A percentile compares a stretch with the other conserved stretches of the same genome.
These are phyloP conservation scores for slime mould (Dictyostelium discoideum) DNA, from an alignment of 78 protist species.

Conservation along the genomic window DNA sequence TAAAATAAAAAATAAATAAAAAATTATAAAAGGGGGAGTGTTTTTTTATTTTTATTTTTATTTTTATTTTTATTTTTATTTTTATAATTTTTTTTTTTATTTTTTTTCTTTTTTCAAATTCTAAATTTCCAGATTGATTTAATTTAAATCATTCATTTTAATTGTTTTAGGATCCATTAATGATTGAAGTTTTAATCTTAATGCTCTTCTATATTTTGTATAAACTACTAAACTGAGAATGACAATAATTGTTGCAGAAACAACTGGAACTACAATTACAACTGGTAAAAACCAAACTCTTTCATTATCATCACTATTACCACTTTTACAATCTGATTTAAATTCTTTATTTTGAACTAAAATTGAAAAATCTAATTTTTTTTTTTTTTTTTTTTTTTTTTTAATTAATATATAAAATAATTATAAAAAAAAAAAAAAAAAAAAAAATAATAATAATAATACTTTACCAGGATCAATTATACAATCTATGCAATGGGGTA, in stretches of 20 bases:
- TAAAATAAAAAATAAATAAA: too few species aligned
- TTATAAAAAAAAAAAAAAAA: too few species aligned
- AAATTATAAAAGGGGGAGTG: too few species aligned
- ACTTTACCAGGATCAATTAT: constrained; percentile 37
- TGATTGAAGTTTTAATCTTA: neutral
- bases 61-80: too few species aligned
- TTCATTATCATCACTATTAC: neutral
- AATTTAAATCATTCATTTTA: neutral
- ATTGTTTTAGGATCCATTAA: neutral
- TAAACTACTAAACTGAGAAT: neutral
- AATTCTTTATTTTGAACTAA: neutral
- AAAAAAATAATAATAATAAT: neutral
- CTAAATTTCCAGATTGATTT: neutral
- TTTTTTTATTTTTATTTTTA: too few species aligned
- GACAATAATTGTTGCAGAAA: neutral
- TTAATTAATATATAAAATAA: too few species aligned
- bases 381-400: neutral
- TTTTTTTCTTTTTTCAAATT: too few species aligned
- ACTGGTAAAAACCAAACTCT: neutral
- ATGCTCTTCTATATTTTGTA: neutral
- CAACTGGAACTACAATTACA: constrained; percentile 2
- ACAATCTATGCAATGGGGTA: constrained; percentile 7
- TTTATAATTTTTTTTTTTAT: too few species aligned
- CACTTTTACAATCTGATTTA: neutral
- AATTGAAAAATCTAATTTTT: neutral